phyloP scores from a whole-genome alignment of 2,329 filamentous ascomycete species.

The Cryphonectria japonica region DNA sequence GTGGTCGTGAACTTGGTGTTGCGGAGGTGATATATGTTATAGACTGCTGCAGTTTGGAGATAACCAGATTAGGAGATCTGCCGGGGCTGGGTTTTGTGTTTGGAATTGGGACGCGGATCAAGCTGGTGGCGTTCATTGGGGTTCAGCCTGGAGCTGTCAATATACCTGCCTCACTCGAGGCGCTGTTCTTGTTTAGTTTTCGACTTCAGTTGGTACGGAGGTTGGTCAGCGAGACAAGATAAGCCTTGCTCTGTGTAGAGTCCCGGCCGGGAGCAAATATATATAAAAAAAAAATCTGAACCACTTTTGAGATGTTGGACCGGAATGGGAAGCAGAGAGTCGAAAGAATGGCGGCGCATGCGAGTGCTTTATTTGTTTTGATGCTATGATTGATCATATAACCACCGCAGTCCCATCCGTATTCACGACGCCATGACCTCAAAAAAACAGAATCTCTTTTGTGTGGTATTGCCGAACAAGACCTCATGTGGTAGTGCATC shows the following conservation, averaged over 20 bases:
- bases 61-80: neutral
- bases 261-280: constrained; percentile 1
- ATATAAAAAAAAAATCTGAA: neutral
- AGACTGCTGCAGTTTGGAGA: too few species aligned
- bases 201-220: neutral
- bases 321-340: constrained; percentile 11
- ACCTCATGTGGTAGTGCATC: constrained; percentile 23
- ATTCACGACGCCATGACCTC: constrained; percentile 27
- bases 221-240: neutral
- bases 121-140: neutral
- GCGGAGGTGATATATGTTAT: neutral
- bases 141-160: constrained; percentile 23
- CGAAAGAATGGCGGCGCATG: constrained; percentile 22
- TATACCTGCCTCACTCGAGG: constrained; percentile 28
- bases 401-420: constrained; percentile 19
- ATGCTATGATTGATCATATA: constrained; percentile 26
- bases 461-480: constrained; percentile 20
- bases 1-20: constrained; percentile 9
- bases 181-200: neutral
- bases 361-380: constrained; percentile 23
- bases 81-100: neutral
- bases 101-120: neutral
- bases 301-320: neutral
- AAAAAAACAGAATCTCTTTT: constrained; percentile 24
- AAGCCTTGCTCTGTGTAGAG: constrained; percentile 7